phyloP scores from a whole-genome alignment of 805 yeast genomes.

The Candida fluviatilis region DNA sequence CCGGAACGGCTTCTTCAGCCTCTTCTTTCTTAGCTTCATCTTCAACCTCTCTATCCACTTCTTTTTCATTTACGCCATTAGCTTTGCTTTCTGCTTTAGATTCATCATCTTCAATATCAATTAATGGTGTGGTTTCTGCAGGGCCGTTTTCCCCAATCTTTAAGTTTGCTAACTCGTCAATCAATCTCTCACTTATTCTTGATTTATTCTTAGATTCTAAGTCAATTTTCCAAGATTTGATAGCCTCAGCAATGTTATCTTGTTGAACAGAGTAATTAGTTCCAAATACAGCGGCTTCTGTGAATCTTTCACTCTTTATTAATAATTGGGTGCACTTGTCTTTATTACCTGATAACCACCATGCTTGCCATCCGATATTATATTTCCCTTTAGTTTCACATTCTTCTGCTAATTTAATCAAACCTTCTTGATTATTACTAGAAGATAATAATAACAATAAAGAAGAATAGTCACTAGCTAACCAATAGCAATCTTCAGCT shows the following conservation, averaged over 20 bases:
- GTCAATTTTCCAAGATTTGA: slow-evolving; percentile 64
- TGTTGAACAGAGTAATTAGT: slow-evolving; percentile 54
- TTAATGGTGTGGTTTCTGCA: slow-evolving; percentile 11
- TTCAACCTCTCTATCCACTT: slow-evolving; percentile 35
- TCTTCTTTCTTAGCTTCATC: slow-evolving; percentile 19
- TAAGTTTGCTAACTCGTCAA: slow-evolving; percentile 30
- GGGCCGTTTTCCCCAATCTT: slow-evolving; percentile 12
- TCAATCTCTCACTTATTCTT: slow-evolving; percentile 59
- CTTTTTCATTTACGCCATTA: slow-evolving; percentile 5
- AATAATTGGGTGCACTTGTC: slow-evolving; percentile 61
- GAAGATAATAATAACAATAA: slow-evolving; percentile 79
- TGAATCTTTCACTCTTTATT: slow-evolving; percentile 58
- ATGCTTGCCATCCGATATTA: slow-evolving; percentile 87
- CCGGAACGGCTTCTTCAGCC: slow-evolving; percentile 29
- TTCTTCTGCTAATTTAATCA: slow-evolving; percentile 57
- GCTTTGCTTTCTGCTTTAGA: slow-evolving; percentile 2
- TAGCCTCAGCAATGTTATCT: slow-evolving; percentile 42
- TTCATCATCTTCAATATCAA: slow-evolving; percentile 14
- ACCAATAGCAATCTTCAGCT: slow-evolving; percentile 75
- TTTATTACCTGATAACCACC: slow-evolving; percentile 80
- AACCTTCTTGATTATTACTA: slow-evolving; percentile 60
- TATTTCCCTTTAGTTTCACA: slow-evolving; percentile 76
- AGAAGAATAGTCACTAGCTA: slow-evolving; percentile 79
- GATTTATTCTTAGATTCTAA: slow-evolving; percentile 49
- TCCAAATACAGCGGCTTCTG: slow-evolving; percentile 85